Percentiles rank a stretch among this genome's conserved stretches.
Conservation (phyloP, 768 basidiomycete species). For the Calocybe indica region DNA sequence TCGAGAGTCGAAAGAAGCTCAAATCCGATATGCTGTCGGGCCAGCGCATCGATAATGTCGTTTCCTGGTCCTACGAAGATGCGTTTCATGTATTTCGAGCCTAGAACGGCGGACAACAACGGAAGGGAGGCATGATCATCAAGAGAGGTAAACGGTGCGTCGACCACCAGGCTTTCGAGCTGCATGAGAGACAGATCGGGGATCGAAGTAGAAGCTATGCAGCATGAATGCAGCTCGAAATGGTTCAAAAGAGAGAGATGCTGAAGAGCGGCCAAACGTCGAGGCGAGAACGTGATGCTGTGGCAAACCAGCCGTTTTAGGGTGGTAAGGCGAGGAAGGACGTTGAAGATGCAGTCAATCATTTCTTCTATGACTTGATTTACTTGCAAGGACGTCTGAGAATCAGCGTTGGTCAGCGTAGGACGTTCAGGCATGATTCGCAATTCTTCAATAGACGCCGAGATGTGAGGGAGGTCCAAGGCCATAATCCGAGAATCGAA, state of each 20-base stretch:
- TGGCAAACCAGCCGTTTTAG: conserved; percentile 12
- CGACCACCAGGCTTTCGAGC: conserved; percentile 8
- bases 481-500: background rate
- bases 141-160: conserved; percentile 9
- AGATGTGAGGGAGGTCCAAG: conserved; percentile 6
- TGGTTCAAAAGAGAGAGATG: conserved; percentile 9
- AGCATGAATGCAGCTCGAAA: conserved; percentile 14
- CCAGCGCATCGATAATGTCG: conserved; percentile 9
- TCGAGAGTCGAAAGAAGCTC: conserved; percentile 8
- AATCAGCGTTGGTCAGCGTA: background rate
- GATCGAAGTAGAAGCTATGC: conserved; percentile 6
- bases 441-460: conserved; percentile 9
- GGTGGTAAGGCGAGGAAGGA: conserved; percentile 9
- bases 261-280: conserved; percentile 5
- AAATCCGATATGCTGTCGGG: conserved; percentile 1
- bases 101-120: conserved; percentile 10
- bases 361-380: conserved; percentile 4
- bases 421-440: conserved; percentile 6
- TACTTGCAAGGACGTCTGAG: background rate
- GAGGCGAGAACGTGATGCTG: conserved; percentile 7
- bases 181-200: conserved; percentile 6
- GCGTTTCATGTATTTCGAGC: conserved; percentile 6
- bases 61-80: conserved; percentile 7
- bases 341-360: conserved; percentile 8
- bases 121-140: conserved; percentile 3